A percentile compares a stretch with the other conserved stretches of the same genome.
Conservation (phyloP, 768 basidiomycete genomes). For the Melanogaster broomeanus region DNA sequence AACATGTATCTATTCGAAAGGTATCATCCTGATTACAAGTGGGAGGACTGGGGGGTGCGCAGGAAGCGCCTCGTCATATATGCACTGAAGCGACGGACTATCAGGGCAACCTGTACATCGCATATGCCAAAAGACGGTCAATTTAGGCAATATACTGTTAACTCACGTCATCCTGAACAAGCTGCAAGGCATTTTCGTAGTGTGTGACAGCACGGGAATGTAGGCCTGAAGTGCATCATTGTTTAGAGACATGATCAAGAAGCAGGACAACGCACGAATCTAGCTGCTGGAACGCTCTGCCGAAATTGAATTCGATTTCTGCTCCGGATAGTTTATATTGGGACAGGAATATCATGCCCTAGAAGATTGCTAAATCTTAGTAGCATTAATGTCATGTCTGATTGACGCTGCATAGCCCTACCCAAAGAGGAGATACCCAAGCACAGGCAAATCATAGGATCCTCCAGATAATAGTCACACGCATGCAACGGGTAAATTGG, state of each 20-base stretch:
- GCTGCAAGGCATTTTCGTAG: constrained; percentile 74
- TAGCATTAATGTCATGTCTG: constrained; percentile 54
- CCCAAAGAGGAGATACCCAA: constrained; percentile 86
- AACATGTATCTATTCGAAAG: no score
- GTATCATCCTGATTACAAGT: no score
- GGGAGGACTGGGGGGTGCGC: no score
- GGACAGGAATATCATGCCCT: constrained; percentile 85
- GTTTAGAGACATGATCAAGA: neutral
- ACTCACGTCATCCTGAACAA: constrained; percentile 51
- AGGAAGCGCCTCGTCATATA: no score
- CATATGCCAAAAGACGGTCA: no score
- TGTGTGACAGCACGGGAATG: constrained; percentile 81
- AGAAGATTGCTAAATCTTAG: constrained; percentile 1
- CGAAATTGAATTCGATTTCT: constrained; percentile 95
- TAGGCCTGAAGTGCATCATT: constrained; percentile 52
- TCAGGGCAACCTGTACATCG: constrained; percentile 37
- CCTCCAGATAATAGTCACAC: constrained; percentile 79
- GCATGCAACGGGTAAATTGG: constrained; percentile 89
- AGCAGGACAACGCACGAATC: constrained; percentile 47
- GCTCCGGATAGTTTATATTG: constrained; percentile 73
- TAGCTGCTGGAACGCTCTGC: constrained; percentile 89
- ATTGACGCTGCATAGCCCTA: constrained; percentile 90
- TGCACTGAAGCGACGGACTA: constrained; percentile 11
- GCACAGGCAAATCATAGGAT: constrained; percentile 83
- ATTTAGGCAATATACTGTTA: neutral